Evolutionary conservation across 1,284 basidiomycete species (phyloP).

Genomic region (Microbotryum scabiosae): DNA sequence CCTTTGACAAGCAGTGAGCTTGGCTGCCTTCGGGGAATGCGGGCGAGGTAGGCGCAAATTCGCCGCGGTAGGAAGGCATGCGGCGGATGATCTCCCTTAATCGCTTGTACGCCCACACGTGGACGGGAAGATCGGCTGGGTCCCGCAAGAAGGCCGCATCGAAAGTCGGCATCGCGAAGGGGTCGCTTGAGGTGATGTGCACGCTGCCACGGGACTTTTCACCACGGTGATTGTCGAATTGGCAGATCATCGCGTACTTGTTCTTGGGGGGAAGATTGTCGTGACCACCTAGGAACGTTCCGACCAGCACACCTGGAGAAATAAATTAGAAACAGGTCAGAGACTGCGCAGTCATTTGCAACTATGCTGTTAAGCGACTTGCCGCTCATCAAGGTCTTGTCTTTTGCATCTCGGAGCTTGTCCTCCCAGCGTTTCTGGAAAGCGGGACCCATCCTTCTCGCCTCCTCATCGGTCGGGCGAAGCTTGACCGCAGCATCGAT

Average conservation of each 20-base stretch:
- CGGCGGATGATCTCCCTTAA: slow-evolving; percentile 51
- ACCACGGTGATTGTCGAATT: slow-evolving; percentile 42
- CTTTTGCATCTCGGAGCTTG: slow-evolving; percentile 66
- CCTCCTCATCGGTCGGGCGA: slow-evolving; percentile 56
- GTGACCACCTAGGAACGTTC: slow-evolving; percentile 8
- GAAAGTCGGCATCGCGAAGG: slow-evolving; percentile 27
- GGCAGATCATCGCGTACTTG: slow-evolving; percentile 4
- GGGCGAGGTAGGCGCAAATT: slow-evolving; percentile 42
- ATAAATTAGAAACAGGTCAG: no score
- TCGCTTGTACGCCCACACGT: slow-evolving; percentile 54
- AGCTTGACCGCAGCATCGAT: slow-evolving; percentile 70
- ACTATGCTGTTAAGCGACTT: no score
- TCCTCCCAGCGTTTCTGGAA: slow-evolving; percentile 58
- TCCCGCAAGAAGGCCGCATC: slow-evolving; percentile 29
- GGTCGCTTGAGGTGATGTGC: slow-evolving; percentile 31
- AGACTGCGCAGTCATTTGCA: no score
- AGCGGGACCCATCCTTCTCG: slow-evolving; percentile 60
- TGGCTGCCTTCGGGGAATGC: slow-evolving; percentile 46
- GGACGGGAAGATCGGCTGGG: slow-evolving; percentile 48
- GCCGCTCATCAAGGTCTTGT: slow-evolving; percentile 58
- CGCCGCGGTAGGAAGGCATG: slow-evolving; percentile 52
- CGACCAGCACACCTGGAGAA: slow-evolving; percentile 11
- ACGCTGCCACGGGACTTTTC: slow-evolving; percentile 26
- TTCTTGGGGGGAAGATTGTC: slow-evolving; percentile 3
- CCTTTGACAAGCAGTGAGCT: slow-evolving; percentile 40